These are phyloP conservation scores for Candida tetrigidarum DNA, from an alignment of 1,139 yeast genomes.

Conservation along the genomic window DNA sequence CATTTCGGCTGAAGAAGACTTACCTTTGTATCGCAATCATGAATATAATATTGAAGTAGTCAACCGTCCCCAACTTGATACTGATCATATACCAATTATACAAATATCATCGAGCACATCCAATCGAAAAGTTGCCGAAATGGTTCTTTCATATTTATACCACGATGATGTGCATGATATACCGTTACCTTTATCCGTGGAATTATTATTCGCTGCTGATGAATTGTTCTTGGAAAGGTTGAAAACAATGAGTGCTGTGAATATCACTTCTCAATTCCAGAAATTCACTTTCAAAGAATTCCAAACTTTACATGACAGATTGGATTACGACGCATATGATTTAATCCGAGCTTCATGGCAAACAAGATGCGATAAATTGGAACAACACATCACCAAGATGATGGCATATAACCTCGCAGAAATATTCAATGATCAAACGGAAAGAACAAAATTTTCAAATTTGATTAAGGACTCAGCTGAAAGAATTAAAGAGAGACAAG, in stretches of 20 bases:
- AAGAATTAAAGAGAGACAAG: slow-evolving; percentile 64
- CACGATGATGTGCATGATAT: slow-evolving; percentile 58
- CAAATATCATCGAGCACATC: slow-evolving; percentile 31
- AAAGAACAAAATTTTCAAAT: slow-evolving; percentile 21
- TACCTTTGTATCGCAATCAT: slow-evolving; percentile 20
- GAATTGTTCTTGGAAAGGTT: slow-evolving; percentile 63
- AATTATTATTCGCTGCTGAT: slow-evolving; percentile 63
- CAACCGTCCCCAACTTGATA: slow-evolving; percentile 25
- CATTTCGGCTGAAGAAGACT: slow-evolving; percentile 21
- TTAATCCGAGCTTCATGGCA: slow-evolving; percentile 70
- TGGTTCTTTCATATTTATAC: slow-evolving; percentile 60
- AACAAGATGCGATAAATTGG: slow-evolving; percentile 65
- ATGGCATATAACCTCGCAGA: slow-evolving; percentile 54
- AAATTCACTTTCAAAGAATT: slow-evolving; percentile 27
- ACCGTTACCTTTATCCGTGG: slow-evolving; percentile 54
- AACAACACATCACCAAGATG: slow-evolving; percentile 61
- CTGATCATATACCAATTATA: slow-evolving; percentile 33
- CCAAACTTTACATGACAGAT: slow-evolving; percentile 18
- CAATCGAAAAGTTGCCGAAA: slow-evolving; percentile 48
- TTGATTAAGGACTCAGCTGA: slow-evolving; percentile 52
- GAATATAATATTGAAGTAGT: slow-evolving; percentile 22
- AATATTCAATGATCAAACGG: slow-evolving; percentile 38
- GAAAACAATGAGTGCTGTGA: slow-evolving; percentile 67
- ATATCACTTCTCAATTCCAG: slow-evolving; percentile 47
- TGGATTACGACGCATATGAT: slow-evolving; percentile 53